phyloP scores from a whole-genome alignment of 2,329 filamentous ascomycete species.

The Hypoxylon rubiginosum region DNA sequence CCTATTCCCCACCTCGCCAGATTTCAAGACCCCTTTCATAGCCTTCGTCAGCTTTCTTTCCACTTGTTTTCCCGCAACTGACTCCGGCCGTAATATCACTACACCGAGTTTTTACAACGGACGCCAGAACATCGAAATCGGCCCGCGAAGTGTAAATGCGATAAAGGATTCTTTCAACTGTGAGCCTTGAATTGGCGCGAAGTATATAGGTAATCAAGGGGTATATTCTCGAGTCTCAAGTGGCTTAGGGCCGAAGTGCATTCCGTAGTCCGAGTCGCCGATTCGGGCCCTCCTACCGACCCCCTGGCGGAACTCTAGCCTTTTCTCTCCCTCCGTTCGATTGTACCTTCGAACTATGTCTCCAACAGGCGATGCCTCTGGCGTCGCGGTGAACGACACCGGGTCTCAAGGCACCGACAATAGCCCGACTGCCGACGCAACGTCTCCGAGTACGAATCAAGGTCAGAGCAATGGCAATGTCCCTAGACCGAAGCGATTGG shows the following conservation, averaged over 20 bases:
- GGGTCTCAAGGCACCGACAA: constrained; percentile 57
- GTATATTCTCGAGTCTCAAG: constrained; percentile 6
- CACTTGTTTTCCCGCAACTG: constrained; percentile 8
- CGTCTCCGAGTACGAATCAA: constrained; percentile 54
- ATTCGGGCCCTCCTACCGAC: constrained; percentile 15
- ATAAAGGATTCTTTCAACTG: constrained; percentile 4
- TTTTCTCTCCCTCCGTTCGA: constrained; percentile 1
- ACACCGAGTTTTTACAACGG: constrained; percentile 15
- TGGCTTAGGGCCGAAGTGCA: constrained; percentile 33
- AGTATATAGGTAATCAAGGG: constrained; percentile 4
- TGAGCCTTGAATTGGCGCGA: constrained; percentile 6
- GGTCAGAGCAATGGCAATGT: constrained; percentile 67
- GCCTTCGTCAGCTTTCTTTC: constrained; percentile 22
- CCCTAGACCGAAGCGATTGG: constrained; percentile 90
- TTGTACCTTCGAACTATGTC: constrained; percentile 41
- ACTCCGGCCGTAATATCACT: constrained; percentile 22
- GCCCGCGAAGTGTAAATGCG: constrained; percentile 5
- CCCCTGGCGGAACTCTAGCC: not conserved
- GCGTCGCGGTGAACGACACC: constrained; percentile 46
- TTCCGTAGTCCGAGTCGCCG: constrained; percentile 19
- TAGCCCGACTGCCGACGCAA: constrained; percentile 54
- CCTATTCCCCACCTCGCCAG: constrained; percentile 31
- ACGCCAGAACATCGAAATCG: not conserved
- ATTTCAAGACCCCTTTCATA: constrained; percentile 22
- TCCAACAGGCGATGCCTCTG: constrained; percentile 35